Evolutionary conservation across 257 asterid genomes (phyloP).

Genomic region (Solanum pinnatisectum): DNA sequence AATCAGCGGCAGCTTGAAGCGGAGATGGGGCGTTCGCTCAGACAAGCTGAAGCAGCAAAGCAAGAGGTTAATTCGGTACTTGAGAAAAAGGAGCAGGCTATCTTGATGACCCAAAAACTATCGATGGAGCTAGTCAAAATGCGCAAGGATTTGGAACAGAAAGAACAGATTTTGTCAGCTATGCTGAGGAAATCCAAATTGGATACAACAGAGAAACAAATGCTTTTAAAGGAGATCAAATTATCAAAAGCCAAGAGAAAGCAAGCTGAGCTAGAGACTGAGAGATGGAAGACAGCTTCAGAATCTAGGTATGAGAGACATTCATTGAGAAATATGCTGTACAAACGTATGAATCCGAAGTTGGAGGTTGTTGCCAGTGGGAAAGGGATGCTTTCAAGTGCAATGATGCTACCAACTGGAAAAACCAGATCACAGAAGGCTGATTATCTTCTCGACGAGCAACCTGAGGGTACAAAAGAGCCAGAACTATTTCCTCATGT

Average conservation of each 20-base stretch:
- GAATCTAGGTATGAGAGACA: constrained; percentile 44
- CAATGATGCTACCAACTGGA: constrained; percentile 6
- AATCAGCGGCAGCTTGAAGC: constrained; percentile 91
- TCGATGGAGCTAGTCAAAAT: constrained; percentile 62
- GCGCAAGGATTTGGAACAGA: constrained; percentile 64
- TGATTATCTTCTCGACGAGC: constrained; percentile 17
- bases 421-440: constrained; percentile 6
- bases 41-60: constrained; percentile 68
- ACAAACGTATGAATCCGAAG: constrained; percentile 38
- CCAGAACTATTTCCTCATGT: constrained; percentile 15
- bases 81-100: constrained; percentile 65
- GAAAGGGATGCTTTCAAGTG: constrained; percentile 21
- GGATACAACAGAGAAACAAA: constrained; percentile 61
- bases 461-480: constrained; percentile 20
- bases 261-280: constrained; percentile 48
- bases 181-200: constrained; percentile 73
- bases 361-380: constrained; percentile 24
- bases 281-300: constrained; percentile 29
- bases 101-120: constrained; percentile 49
- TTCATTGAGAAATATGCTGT: constrained; percentile 53
- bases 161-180: constrained; percentile 80
- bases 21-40: constrained; percentile 67
- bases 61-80: constrained; percentile 50
- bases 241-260: constrained; percentile 47
- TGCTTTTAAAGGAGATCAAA: constrained; percentile 62